These are phyloP conservation scores for Crithidia thermophila DNA, from an alignment of 208 protist genomes.

Conservation along the genomic window DNA sequence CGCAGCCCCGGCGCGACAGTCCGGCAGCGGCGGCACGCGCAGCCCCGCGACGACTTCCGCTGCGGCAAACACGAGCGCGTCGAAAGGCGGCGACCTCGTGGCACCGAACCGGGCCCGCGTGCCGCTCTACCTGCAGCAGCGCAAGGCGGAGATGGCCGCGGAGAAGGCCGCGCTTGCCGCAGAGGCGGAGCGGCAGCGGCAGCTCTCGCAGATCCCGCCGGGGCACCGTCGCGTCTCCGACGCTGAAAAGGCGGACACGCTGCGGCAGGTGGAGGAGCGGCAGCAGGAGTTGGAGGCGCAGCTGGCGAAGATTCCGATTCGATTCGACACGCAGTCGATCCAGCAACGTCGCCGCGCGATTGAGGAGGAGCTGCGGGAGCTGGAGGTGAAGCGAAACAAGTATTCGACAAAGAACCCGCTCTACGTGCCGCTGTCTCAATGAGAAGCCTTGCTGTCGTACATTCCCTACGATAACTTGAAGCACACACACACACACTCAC, in stretches of 20 bases:
- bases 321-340: constrained; percentile 83
- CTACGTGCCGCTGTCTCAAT: constrained; percentile 65
- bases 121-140: constrained; percentile 74
- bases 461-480: too few relatives aligned
- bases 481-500: not conserved
- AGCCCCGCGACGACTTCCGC: not conserved
- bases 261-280: constrained; percentile 51
- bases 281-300: constrained; percentile 78
- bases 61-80: not conserved
- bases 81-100: not conserved
- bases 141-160: constrained; percentile 81
- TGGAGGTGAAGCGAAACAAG: constrained; percentile 64
- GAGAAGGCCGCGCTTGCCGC: constrained; percentile 66
- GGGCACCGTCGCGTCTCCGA: constrained; percentile 83
- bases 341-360: constrained; percentile 58
- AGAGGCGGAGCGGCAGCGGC: constrained; percentile 53
- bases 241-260: constrained; percentile 71
- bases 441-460: too few relatives aligned
- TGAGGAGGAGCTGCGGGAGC: constrained; percentile 74
- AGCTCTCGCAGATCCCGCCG: constrained; percentile 75
- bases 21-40: not conserved
- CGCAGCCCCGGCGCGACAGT: not conserved
- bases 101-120: constrained; percentile 48
- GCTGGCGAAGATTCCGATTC: constrained; percentile 81
- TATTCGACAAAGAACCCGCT: constrained; percentile 70